Conservation (phyloP, 108 stramenopile species). For the Cyclotella distinguenda region DNA sequence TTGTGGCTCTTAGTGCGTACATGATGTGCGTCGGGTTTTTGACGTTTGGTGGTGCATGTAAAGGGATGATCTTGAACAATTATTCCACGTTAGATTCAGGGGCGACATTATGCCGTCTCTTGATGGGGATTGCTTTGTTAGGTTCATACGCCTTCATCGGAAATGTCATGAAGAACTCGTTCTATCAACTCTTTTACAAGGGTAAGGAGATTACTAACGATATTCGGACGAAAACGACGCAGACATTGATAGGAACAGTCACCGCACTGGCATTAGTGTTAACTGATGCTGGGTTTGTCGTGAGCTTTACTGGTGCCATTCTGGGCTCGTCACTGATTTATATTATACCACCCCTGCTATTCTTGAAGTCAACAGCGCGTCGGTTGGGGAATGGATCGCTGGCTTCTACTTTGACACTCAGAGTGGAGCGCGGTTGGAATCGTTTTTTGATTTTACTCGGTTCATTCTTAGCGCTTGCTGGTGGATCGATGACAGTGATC, state of each 20-base stretch:
- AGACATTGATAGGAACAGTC: slow-evolving; percentile 48
- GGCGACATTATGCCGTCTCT: slow-evolving; percentile 76
- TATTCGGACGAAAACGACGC: slow-evolving; percentile 33
- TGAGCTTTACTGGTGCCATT: slow-evolving; percentile 84
- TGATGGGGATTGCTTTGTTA: slow-evolving; percentile 77
- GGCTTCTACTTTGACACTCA: slow-evolving; percentile 14
- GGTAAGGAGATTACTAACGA: slow-evolving; percentile 34
- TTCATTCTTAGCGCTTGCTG: slow-evolving; percentile 45
- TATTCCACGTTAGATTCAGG: slow-evolving; percentile 78
- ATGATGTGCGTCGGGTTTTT: slow-evolving; percentile 86
- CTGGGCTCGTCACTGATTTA: slow-evolving; percentile 86
- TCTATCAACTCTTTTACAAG: slow-evolving; percentile 31
- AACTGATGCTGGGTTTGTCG: slow-evolving; percentile 90
- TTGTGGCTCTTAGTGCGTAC: slow-evolving; percentile 59
- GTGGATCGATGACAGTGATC: slow-evolving; percentile 52
- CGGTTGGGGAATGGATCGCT: slow-evolving; percentile 22
- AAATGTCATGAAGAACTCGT: slow-evolving; percentile 49
- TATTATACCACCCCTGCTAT: slow-evolving; percentile 84
- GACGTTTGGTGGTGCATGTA: slow-evolving; percentile 82
- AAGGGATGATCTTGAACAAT: slow-evolving; percentile 89
- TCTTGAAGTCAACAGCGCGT: slow-evolving; percentile 47
- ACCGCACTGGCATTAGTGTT: slow-evolving; percentile 66
- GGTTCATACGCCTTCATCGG: slow-evolving; percentile 86
- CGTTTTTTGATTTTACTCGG: slow-evolving; percentile 62
- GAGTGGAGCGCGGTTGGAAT: slow-evolving; percentile 56